Evolutionary conservation across 2,329 filamentous ascomycete species (phyloP).

Genomic region (Arachnopeziza araneosa): DNA sequence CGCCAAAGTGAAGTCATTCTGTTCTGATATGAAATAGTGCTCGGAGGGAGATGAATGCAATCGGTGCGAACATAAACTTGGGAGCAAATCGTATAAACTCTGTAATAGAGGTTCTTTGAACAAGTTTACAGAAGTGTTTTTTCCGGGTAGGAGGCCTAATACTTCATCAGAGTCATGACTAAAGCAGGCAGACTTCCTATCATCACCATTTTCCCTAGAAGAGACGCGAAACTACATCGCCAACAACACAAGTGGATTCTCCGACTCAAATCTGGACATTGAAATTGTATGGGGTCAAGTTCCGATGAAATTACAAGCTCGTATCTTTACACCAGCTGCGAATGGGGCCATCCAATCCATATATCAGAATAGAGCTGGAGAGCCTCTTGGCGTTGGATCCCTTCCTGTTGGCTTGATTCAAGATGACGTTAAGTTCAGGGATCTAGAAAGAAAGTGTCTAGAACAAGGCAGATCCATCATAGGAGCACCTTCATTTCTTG

Average conservation of each 20-base stretch:
- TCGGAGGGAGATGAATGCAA: slow-evolving; percentile 14
- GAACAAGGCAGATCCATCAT: not conserved
- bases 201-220: slow-evolving; percentile 7
- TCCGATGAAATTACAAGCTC: slow-evolving; percentile 4
- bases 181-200: slow-evolving; percentile 4
- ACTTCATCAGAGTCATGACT: not conserved
- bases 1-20: not conserved
- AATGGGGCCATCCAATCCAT: slow-evolving; percentile 3
- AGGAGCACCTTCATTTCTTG: not conserved
- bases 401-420: slow-evolving; percentile 13
- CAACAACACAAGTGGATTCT: slow-evolving; percentile 5
- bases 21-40: slow-evolving; percentile 9
- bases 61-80: slow-evolving; percentile 9
- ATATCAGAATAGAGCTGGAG: slow-evolving; percentile 8
- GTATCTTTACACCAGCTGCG: slow-evolving; percentile 7
- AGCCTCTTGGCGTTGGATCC: slow-evolving; percentile 13
- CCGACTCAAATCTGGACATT: not conserved
- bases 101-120: slow-evolving; percentile 16
- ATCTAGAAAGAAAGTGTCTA: not conserved
- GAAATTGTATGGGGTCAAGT: slow-evolving; percentile 8
- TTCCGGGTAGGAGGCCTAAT: slow-evolving; percentile 10
- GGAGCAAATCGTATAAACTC: not conserved
- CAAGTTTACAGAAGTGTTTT: slow-evolving; percentile 6
- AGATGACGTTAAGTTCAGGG: not conserved
- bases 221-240: slow-evolving; percentile 6